phyloP scores from a whole-genome alignment of 495 filamentous ascomycete genomes.

The Trichoderma orchidacearum region DNA sequence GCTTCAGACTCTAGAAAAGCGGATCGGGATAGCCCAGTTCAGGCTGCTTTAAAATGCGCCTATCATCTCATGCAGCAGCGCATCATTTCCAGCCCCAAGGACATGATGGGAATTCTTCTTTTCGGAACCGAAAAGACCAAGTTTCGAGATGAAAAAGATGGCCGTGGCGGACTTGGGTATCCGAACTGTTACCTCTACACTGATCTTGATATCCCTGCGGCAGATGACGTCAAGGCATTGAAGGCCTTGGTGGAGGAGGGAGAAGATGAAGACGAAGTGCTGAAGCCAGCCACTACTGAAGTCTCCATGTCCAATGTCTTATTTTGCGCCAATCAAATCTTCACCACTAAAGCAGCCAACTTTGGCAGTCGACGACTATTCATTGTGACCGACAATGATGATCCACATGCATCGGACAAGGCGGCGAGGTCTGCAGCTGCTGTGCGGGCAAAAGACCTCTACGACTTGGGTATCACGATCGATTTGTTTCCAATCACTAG shows the following conservation, averaged over 20 bases:
- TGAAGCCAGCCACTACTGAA: constrained; percentile 50
- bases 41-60: constrained; percentile 85
- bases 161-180: constrained; percentile 50
- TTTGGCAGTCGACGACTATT: constrained; percentile 87
- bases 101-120: constrained; percentile 96
- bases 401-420: constrained; percentile 66
- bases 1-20: constrained; percentile 55
- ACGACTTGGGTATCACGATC: constrained; percentile 85
- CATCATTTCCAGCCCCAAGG: constrained; percentile 90
- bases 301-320: constrained; percentile 82
- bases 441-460: constrained; percentile 84
- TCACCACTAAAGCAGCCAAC: constrained; percentile 88
- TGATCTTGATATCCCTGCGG: constrained; percentile 78
- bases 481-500: constrained; percentile 87
- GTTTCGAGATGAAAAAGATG: constrained; percentile 55
- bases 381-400: constrained; percentile 89
- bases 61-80: constrained; percentile 94
- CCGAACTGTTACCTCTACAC: constrained; percentile 87
- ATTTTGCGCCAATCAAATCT: constrained; percentile 92
- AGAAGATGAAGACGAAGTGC: constrained; percentile 54
- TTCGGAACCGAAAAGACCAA: constrained; percentile 83
- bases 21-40: constrained; percentile 53
- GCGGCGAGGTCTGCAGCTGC: constrained; percentile 58
- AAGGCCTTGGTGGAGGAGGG: constrained; percentile 56
- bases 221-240: constrained; percentile 71